Evolutionary conservation across 805 yeast genomes (phyloP).

Genomic region (Cephaloascus albidus): DNA sequence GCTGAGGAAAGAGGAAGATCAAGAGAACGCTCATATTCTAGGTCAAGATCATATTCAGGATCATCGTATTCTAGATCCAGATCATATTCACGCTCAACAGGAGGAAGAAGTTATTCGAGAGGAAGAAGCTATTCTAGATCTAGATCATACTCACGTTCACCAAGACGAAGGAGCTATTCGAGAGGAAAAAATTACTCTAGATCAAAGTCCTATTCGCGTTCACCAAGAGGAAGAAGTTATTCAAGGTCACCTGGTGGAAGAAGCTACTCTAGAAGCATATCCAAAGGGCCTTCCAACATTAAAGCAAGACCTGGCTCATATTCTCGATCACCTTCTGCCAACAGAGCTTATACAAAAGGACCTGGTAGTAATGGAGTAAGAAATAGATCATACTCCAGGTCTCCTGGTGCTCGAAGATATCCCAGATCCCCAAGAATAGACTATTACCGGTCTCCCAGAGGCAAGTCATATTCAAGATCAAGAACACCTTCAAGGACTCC

Average conservation of each 20-base stretch:
- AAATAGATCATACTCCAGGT: no score
- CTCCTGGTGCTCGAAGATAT: no score
- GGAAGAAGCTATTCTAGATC: constrained; percentile 9
- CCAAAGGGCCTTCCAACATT: constrained; percentile 9
- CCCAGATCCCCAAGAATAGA: no score
- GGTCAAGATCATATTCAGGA: constrained; percentile 7
- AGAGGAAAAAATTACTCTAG: constrained; percentile 8
- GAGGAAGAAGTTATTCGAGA: constrained; percentile 5
- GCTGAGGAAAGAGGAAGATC: constrained; percentile 6
- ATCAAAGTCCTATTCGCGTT: constrained; percentile 8
- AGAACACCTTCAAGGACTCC: no score
- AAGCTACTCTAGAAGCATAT: constrained; percentile 9
- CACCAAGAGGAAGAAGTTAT: constrained; percentile 10
- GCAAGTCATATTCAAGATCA: no score
- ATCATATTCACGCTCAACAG: constrained; percentile 10
- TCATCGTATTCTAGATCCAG: constrained; percentile 7
- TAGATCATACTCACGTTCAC: constrained; percentile 4
- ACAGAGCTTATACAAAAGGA: no score
- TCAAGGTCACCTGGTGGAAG: constrained; percentile 5
- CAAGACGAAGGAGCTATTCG: constrained; percentile 13
- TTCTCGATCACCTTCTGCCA: constrained; percentile 1
- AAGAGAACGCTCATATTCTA: constrained; percentile 7
- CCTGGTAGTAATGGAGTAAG: no score
- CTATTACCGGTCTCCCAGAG: no score
- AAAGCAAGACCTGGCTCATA: constrained; percentile 3